phyloP scores from a whole-genome alignment of 345 rosid species.

The Melastoma malabathricum region DNA sequence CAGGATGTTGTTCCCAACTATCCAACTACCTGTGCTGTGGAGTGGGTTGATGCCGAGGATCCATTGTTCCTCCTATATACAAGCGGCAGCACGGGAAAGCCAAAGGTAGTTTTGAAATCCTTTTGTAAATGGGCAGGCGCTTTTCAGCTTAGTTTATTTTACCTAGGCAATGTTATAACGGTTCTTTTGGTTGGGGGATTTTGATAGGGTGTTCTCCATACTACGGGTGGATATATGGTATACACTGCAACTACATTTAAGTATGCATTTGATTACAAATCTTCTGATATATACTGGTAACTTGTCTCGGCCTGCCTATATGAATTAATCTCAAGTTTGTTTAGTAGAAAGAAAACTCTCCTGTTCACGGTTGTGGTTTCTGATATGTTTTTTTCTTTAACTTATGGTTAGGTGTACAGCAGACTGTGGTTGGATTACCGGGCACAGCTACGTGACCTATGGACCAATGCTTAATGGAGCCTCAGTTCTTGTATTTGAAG shows the following conservation, averaged over 20 bases:
- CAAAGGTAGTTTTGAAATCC: slow-evolving; percentile 47
- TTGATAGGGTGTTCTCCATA: slow-evolving; percentile 85
- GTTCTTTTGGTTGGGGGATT: slow-evolving; percentile 7
- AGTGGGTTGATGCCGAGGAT: slow-evolving; percentile 99
- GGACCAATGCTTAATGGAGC: slow-evolving; percentile 99
- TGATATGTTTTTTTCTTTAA: slow-evolving; percentile 2
- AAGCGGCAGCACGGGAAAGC: slow-evolving; percentile 99
- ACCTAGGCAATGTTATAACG: slow-evolving; percentile 8
- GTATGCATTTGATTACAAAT: slow-evolving; percentile 92
- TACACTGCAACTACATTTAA: slow-evolving; percentile 93
- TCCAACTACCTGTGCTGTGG: slow-evolving; percentile 72
- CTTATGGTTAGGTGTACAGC: slow-evolving; percentile 77
- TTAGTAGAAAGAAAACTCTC: background rate
- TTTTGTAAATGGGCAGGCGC: slow-evolving; percentile 1
- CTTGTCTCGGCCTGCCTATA: background rate
- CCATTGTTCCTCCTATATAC: slow-evolving; percentile 89
- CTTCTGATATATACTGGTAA: slow-evolving; percentile 89
- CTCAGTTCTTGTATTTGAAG: slow-evolving; percentile 59
- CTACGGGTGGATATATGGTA: slow-evolving; percentile 97
- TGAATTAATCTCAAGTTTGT: background rate
- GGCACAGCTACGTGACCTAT: slow-evolving; percentile 95
- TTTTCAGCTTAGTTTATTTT: slow-evolving; percentile 4
- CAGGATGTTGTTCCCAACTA: slow-evolving; percentile 76
- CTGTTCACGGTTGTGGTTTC: background rate
- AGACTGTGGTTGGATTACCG: slow-evolving; percentile 99